Base-by-base conservation (phyloP, 352 stramenopile species). In the Lagenidium sp. region DNA sequence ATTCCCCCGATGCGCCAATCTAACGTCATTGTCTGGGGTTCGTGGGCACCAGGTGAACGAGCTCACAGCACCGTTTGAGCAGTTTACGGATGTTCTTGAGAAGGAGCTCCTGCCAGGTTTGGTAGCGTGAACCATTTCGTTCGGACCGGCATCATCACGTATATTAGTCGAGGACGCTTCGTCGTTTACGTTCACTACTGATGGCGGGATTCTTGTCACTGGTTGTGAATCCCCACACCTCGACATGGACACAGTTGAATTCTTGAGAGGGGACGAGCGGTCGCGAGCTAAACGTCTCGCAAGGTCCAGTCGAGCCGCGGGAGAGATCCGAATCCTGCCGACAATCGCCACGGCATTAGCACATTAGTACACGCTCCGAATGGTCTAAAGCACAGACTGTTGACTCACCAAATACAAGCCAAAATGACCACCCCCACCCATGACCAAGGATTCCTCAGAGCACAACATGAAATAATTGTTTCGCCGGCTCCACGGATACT, bases 391-490 rank as follows among this genome's bases (percentile, higher is more conserved):
- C n/a, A n/a, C n/a, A n/a, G n/a, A n/a, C n/a, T n/a, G n/a, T n/a
- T n/a, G n/a, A 72, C 73, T 50, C 62, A 90, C 80, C 55, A 96
- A 53, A 46, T 88, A 94, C 43, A 95, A 68, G 1, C 82, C 86
- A 48, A 96, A 96, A 47, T 71, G 87, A 25, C 85, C 85, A 2
- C 86, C 86, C 15, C 86, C 86, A 29, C 86, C 86, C 76, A 96
- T 92, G 18, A 92, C 80, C 29, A 96, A 63, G 26, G 83, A 94
- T 43, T 94, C 81, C 11, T 95, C 82, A 15, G 81, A 94, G 57
- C 81, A 93, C 19, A 96, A 64, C 73, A 91, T 84, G 36, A 95
- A 95, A 53, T 95, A 95, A 50, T 72, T 87, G 63, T 95, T 96
- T 40, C 82, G 78, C 16, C 85, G 76, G 26, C 81, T 94, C 80